Evolutionary conservation across 495 filamentous ascomycete species (phyloP).

Genomic region (Rhypophila decipiens): DNA sequence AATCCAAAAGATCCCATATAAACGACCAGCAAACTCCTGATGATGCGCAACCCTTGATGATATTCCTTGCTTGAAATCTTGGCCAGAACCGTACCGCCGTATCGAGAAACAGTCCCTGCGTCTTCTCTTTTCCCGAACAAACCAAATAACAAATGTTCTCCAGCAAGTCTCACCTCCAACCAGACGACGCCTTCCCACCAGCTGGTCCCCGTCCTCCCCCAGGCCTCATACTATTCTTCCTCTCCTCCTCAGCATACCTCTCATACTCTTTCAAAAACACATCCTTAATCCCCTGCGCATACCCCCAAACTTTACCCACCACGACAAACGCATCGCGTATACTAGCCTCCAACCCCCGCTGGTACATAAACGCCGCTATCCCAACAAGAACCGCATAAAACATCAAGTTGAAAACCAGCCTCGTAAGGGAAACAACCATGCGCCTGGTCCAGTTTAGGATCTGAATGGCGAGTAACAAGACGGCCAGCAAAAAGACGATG

Average conservation of each 20-base stretch:
- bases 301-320: slow-evolving; percentile 31
- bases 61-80: no score
- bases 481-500: slow-evolving; percentile 44
- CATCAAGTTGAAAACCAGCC: slow-evolving; percentile 48
- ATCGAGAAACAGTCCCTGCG: no score
- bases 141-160: not conserved
- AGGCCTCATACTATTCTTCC: not conserved
- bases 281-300: slow-evolving; percentile 43
- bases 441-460: slow-evolving; percentile 61
- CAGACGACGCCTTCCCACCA: no score
- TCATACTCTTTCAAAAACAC: slow-evolving; percentile 55
- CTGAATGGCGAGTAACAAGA: slow-evolving; percentile 55
- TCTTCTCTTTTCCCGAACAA: not conserved
- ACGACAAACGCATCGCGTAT: slow-evolving; percentile 44
- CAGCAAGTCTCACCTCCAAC: no score
- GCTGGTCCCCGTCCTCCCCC: not conserved
- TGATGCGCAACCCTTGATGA: no score
- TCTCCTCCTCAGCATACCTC: slow-evolving; percentile 33
- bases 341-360: slow-evolving; percentile 56
- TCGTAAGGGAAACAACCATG: slow-evolving; percentile 68
- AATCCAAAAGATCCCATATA: no score
- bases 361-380: slow-evolving; percentile 51
- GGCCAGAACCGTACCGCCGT: no score
- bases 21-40: no score
- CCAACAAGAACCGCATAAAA: slow-evolving; percentile 53